Base-by-base conservation (phyloP, 2,329 filamentous ascomycete genomes). In the Colletotrichum truncatum region DNA sequence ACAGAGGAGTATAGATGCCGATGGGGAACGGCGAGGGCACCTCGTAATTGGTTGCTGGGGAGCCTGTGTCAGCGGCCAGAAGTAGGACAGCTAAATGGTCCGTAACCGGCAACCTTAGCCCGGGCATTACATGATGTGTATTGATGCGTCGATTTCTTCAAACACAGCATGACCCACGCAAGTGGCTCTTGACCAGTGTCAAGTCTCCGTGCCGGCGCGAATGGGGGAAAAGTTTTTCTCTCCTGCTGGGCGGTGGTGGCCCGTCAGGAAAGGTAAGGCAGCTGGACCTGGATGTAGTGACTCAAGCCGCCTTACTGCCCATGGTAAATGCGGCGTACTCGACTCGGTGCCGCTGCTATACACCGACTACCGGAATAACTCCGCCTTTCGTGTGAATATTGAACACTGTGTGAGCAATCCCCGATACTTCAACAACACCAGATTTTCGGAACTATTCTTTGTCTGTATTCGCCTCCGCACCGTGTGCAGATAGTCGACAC, bases 311-410 rank as follows among this genome's bases (percentile, higher is more conserved):
- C n/a, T n/a, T n/a, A n/a, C n/a, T n/a, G n/a, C n/a, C n/a, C n/a
- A n/a, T n/a, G n/a, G n/a, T n/a, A n/a, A n/a, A n/a, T 11, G 14
- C 21, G 21, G 23, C n/a, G 23, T n/a, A 23, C 9, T 39, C 23
- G 51, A 21, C 23, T 41, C 34, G 38, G 25, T 53, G 21, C 49
- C 23, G 28, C 18, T 39, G 32, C 23, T 14, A 53, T 30, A 21
- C 26, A 52, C 45, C 45, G 54, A 64, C 60, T 64, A 26, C 57
- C 60, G 45, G 60, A 18, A 30, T 26, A 52, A 32, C 45, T 59
- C 60, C 60, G 54, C 43, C n/a, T 28, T 16, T 28, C 36, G 14
- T 9, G 49, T n/a, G 14, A 23, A 26, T 41, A 26, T 16, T n/a
- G n/a, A 16, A 23, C 30, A 57, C 59, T 62, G 59, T 62, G 43